phyloP scores from a whole-genome alignment of 2,329 filamentous ascomycete genomes.

The Fusarium anguioides region DNA sequence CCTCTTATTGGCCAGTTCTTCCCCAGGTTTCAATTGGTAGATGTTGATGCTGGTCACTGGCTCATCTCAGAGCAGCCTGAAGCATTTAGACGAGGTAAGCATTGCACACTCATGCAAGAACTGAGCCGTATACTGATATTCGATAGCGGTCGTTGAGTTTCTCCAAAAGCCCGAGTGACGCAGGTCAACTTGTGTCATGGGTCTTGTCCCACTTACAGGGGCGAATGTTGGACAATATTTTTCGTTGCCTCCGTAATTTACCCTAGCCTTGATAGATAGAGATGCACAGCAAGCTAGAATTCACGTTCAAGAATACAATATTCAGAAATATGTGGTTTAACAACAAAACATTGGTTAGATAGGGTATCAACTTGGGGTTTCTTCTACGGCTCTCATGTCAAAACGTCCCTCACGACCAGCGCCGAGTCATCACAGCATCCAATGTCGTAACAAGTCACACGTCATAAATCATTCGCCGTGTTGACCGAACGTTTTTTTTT shows the following conservation, averaged over 20 bases:
- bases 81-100: slow-evolving; percentile 77
- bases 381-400: slow-evolving; percentile 32
- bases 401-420: slow-evolving; percentile 17
- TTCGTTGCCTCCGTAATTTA: slow-evolving; percentile 7
- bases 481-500: slow-evolving; percentile 50
- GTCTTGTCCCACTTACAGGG: slow-evolving; percentile 16
- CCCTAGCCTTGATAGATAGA: slow-evolving; percentile 14
- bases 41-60: slow-evolving; percentile 87
- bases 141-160: slow-evolving; percentile 72
- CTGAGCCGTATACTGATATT: background rate
- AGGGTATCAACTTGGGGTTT: slow-evolving; percentile 27
- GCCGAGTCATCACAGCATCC: slow-evolving; percentile 31
- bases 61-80: slow-evolving; percentile 89
- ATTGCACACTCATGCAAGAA: background rate
- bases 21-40: slow-evolving; percentile 76
- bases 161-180: slow-evolving; percentile 61
- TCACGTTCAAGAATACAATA: background rate
- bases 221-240: slow-evolving; percentile 13
- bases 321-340: background rate
- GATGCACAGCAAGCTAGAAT: slow-evolving; percentile 1
- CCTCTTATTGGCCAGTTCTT: slow-evolving; percentile 87
- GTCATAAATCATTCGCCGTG: slow-evolving; percentile 37
- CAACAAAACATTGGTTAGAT: background rate
- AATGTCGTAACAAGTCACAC: slow-evolving; percentile 21
- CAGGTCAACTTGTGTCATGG: background rate